These are phyloP conservation scores for Ganoderma sp. DNA, from an alignment of 1,284 basidiomycete genomes.

Conservation along the genomic window DNA sequence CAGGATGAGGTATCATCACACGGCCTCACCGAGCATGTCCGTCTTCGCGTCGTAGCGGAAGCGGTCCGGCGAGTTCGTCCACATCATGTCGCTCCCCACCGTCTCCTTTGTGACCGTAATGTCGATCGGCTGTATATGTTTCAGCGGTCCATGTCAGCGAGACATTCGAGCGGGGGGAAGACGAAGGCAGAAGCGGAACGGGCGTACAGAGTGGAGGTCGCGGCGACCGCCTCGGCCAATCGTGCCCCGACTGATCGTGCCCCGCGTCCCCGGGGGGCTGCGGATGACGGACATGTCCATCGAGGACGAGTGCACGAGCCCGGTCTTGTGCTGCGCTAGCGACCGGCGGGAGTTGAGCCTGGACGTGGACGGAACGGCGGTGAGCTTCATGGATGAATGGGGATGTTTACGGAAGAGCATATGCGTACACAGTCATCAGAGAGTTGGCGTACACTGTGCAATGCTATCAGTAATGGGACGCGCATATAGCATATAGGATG, in stretches of 20 bases:
- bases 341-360: constrained; percentile 27
- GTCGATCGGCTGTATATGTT: not conserved
- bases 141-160: not conserved
- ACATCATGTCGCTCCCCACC: not conserved
- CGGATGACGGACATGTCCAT: constrained; percentile 23
- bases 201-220: not conserved
- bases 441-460: constrained; percentile 27
- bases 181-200: not conserved
- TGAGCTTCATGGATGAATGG: not conserved
- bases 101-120: constrained; percentile 25
- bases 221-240: not conserved
- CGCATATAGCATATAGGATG: not conserved
- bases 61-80: not conserved
- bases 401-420: not conserved
- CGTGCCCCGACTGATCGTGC: constrained; percentile 6
- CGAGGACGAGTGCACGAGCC: constrained; percentile 18
- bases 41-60: constrained; percentile 6
- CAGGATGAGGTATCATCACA: not conserved
- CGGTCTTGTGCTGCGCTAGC: constrained; percentile 16
- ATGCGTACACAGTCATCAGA: constrained; percentile 27
- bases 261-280: not conserved
- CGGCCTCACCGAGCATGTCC: constrained; percentile 8
- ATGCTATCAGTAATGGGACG: not conserved
- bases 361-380: not conserved
- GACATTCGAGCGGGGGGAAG: not conserved